Evolutionary conservation across 2,329 filamentous ascomycete genomes (phyloP), one percentile per base, ranked within the genome.

Genomic region (Camillea tinctor): DNA sequence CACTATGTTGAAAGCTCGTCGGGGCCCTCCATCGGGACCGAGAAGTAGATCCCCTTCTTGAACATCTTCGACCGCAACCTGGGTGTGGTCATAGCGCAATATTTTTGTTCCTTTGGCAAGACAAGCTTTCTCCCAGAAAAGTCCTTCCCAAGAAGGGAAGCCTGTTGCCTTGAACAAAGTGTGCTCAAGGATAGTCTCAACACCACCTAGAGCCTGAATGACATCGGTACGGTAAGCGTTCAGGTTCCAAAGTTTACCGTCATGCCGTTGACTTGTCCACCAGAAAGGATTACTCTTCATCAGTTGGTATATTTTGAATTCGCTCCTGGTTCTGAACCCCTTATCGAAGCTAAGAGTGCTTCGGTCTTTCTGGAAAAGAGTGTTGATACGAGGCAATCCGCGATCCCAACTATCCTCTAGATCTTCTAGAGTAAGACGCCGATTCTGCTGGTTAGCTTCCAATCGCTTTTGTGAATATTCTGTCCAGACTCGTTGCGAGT

Each of bases 221-320:
- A 97, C 93, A 79, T 99, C 95, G 6, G 95, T 97, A 64, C 95
- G 84, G 77, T 98, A 97, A 1, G 92, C 91, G 66, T 98, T 98
- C 57, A 99, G 76, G 65, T 97, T 97, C 95, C 95, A 99, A 4
- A 99, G 77, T 72, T 98, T 98, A 73, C 95, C 95, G 70, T 99
- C 95, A 71, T 99, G 96, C 48, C 95, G 84, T 76, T 98, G 94
- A 70, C 91, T 96, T 3, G 95, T 99, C 95, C 95, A 99, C 93
- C 93, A 97, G 82, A 98, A 98, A 0, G 95, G 95, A 73, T 98
- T 97, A 77, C 90, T 96, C 86, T 96, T 97, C 94, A 99, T 98
- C 62, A 98, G 82, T 75, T 98, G 94, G 73, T 98, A 99, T 26
- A 95, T 88, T 82, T 99, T 99, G 82, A 99, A 99, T 75, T 99